These are phyloP conservation scores for Pholiota conissans DNA, from an alignment of 768 basidiomycete genomes.

Conservation along the genomic window DNA sequence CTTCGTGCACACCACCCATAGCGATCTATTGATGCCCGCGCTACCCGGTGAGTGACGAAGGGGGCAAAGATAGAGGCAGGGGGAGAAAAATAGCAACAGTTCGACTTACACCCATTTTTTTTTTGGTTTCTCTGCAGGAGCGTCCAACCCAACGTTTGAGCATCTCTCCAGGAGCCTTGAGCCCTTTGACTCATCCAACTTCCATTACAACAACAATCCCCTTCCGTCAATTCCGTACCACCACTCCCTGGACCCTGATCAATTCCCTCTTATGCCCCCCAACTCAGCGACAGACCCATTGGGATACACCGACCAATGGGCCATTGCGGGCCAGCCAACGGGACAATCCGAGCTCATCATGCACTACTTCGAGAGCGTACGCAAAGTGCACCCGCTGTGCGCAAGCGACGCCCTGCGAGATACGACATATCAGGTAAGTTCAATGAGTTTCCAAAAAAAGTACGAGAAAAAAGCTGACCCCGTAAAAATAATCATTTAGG, in stretches of 20 bases:
- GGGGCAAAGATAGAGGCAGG: no score
- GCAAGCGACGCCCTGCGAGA: conserved; percentile 61
- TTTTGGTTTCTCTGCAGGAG: conserved; percentile 34
- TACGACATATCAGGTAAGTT: conserved; percentile 63
- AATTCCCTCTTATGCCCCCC: neutral
- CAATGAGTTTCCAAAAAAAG: neutral
- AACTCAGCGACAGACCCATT: neutral
- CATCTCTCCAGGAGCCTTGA: conserved; percentile 29
- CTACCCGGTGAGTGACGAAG: conserved; percentile 50
- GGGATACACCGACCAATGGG: conserved; percentile 2
- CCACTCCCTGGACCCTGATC: conserved; percentile 3
- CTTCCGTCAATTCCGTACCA: conserved; percentile 6
- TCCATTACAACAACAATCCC: conserved; percentile 27
- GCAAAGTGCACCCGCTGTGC: conserved; percentile 65
- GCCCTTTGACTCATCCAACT: conserved; percentile 23
- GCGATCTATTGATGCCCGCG: conserved; percentile 35
- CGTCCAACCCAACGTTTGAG: conserved; percentile 38
- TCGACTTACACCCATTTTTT: conserved; percentile 19
- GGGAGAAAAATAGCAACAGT: neutral
- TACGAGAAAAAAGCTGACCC: neutral
- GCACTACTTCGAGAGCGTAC: conserved; percentile 77
- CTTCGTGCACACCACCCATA: conserved; percentile 24
- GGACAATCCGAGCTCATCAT: conserved; percentile 60
- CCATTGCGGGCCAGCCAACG: conserved; percentile 35
- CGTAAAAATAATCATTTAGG: conserved; percentile 37